Base-by-base conservation (phyloP, 2,329 filamentous ascomycete genomes). In the Cercospora beticola region DNA sequence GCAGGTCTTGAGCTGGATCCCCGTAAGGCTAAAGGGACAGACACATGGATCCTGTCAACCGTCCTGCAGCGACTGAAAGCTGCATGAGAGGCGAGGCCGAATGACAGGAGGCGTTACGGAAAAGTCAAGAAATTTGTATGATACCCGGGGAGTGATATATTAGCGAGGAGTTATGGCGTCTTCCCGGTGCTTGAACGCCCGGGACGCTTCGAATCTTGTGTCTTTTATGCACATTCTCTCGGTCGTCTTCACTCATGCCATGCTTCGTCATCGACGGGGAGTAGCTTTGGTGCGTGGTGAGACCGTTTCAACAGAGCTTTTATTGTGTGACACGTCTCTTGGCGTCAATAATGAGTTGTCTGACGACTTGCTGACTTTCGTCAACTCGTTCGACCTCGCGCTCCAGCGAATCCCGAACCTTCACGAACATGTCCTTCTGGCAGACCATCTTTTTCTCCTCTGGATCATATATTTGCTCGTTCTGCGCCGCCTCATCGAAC, bases 1-100 rank as follows among this genome's bases (percentile, higher is more conserved):
- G 65, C 65, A 73, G 71, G 67, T 63, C 56, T 72, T 49, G 65
- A 73, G 61, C 66, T 72, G 61, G 70, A 73, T 62, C 71, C 71
- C 18, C 65, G 65, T 7, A 68, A 73, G 43, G 71, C 71, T 28
- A 61, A 33, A 28, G 65, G 52, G 30, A 64, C 67, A 30, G 59
- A 69, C 68, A 67, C 69, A 33, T 73, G 70, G 71, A 28, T 72
- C 23, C 40, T 72, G 10, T 68, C 64, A 12, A 73, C 71, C 18
- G 56, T 73, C 23, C 56, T 73, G 7, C 68, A 70, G 56, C 70
- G 70, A 54, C 23, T 73, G 60, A 72, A 64, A 49, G 10, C 49
- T 52, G 33, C 49, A 43, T 64, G 18, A 30, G 31, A 18, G 21
- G 18, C 26, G 30, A 40, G 30, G 58, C 28, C 36, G 43, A 66